Base-by-base conservation (phyloP, 768 basidiomycete genomes). In the Strobilomyces confusus region DNA sequence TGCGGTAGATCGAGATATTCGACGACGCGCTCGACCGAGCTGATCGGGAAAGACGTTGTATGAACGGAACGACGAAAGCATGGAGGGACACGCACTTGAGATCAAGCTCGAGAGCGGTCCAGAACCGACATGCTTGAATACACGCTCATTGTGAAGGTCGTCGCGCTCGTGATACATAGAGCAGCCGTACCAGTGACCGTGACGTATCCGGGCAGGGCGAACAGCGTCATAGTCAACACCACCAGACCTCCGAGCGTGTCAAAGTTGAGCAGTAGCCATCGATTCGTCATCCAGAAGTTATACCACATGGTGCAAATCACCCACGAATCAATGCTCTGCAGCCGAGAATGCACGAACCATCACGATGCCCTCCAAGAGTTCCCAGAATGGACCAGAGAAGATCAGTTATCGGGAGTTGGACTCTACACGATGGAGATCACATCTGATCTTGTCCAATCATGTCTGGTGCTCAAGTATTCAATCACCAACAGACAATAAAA, bases 1-100 rank as follows among this genome's bases (percentile, higher is more conserved):
- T 92, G 90, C 0, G 92, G 92, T 6, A 97, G 77, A 48, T 90
- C 81, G 23, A 95, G 82, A 73, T 95, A 95, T 75, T 95, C 93
- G 8, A 92, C 83, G 14, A 95, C 79, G 54, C 94, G 88, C 68
- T 98, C 93, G 5, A 95, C 91, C 13, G 90, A 87, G 73, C 89
- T 91, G 48, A 14, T 40, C 11, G 12, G 6, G 14, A 17, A 29
- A 49, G 33, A 12, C 44, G 13, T 57, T 19, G 47, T 44, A 64
- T 33, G 52, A 58, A 43, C 47, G 38, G 23, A 19, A 29, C 12
- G 22, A 14, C 40, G 37, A 49, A 9, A 12, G 47, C 12, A 40
- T 26, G 9, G 9, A 19, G 36, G 26, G 30, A 40, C 7, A 76
- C 85, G 12, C 63, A 88, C 86, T 88, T 89, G 45, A 89, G 73